These are phyloP conservation scores for Peronospora farinosa DNA, from an alignment of 352 stramenopile species.

Conservation along the genomic window DNA sequence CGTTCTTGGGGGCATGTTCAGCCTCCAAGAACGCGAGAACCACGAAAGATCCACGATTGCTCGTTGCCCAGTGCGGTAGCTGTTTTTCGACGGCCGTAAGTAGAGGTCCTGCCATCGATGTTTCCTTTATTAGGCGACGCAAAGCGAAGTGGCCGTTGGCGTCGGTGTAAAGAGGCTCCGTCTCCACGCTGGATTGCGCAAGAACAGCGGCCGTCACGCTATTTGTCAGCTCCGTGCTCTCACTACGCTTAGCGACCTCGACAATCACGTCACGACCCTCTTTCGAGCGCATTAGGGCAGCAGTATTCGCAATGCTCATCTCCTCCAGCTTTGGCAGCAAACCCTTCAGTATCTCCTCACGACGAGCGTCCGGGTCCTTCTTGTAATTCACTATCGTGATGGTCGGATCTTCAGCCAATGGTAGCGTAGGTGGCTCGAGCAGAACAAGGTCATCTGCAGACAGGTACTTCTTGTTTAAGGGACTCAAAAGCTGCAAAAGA, in stretches of 20 bases:
- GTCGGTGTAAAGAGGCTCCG: slow-evolving; percentile 64
- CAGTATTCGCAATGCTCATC: slow-evolving; percentile 57
- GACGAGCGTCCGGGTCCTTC: slow-evolving; percentile 73
- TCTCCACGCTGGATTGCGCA: slow-evolving; percentile 30
- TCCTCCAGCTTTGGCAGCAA: slow-evolving; percentile 77
- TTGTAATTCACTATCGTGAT: slow-evolving; percentile 82
- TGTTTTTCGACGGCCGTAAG: slow-evolving; percentile 44
- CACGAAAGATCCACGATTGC: slow-evolving; percentile 80
- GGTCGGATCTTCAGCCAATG: slow-evolving; percentile 50
- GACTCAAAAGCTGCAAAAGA: slow-evolving; percentile 71
- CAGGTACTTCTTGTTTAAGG: slow-evolving; percentile 81
- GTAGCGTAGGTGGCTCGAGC: slow-evolving; percentile 67
- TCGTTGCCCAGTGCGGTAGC: slow-evolving; percentile 47
- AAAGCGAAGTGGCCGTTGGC: slow-evolving; percentile 66
- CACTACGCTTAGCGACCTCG: slow-evolving; percentile 66
- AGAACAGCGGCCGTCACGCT: slow-evolving; percentile 45
- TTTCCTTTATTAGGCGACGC: slow-evolving; percentile 77
- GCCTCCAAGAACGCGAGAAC: slow-evolving; percentile 76
- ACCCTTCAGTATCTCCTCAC: slow-evolving; percentile 70
- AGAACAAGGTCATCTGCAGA: slow-evolving; percentile 70
- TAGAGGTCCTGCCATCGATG: slow-evolving; percentile 41
- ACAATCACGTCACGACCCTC: slow-evolving; percentile 73
- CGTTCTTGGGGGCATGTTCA: slow-evolving; percentile 45
- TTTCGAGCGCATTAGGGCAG: slow-evolving; percentile 70
- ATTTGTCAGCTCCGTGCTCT: slow-evolving; percentile 40